Evolutionary conservation across 495 filamentous ascomycete species (phyloP).

Genomic region (Podospora comata): DNA sequence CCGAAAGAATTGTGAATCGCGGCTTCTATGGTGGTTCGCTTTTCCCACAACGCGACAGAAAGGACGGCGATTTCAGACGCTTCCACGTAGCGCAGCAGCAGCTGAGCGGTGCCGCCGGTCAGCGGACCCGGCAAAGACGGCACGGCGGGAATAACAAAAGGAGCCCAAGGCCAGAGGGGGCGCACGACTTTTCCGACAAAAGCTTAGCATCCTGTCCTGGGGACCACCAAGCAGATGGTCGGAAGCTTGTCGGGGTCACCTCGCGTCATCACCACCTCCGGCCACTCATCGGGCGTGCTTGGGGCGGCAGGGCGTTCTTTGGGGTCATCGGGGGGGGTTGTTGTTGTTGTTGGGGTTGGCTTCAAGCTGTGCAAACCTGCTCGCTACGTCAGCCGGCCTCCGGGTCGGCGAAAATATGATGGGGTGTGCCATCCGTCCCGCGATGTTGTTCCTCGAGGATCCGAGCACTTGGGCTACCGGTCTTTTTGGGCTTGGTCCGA

Average conservation of each 20-base stretch:
- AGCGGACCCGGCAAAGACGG: neutral
- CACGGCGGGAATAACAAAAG: neutral
- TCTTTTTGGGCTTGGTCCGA: neutral
- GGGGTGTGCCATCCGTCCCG: neutral
- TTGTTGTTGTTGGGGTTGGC: no score
- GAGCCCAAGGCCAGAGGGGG: neutral
- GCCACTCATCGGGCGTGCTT: neutral
- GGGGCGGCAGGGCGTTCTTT: neutral
- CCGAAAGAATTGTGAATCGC: neutral
- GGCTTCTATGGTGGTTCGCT: neutral
- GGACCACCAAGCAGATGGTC: neutral
- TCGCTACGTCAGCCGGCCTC: neutral
- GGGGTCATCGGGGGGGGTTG: neutral
- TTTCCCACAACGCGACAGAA: neutral
- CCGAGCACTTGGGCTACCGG: neutral
- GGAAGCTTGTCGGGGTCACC: neutral
- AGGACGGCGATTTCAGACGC: neutral
- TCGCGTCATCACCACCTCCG: neutral
- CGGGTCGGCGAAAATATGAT: neutral
- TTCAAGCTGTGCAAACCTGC: neutral
- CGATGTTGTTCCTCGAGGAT: neutral
- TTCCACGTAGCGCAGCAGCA: neutral
- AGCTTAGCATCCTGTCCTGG: neutral
- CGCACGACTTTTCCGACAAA: neutral
- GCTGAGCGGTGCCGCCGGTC: no score